Evolutionary conservation across 306 rosid species (phyloP).

Genomic region (Dalbergia cochinchinensis): DNA sequence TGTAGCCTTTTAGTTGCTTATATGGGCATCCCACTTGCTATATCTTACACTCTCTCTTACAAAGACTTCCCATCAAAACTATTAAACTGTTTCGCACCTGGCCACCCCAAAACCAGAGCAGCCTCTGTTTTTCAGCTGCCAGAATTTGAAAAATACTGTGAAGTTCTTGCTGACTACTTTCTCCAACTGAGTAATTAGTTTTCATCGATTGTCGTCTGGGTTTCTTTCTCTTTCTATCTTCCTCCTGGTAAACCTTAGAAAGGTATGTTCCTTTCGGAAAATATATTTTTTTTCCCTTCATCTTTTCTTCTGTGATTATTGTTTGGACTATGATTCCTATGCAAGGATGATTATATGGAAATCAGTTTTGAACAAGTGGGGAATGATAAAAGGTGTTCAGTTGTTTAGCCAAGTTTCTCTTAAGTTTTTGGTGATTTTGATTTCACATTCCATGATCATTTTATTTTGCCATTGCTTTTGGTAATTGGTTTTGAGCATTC

Average conservation of each 20-base stretch:
- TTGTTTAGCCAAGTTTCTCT: slow-evolving; percentile 6
- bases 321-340: slow-evolving; percentile 6
- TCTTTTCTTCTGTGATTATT: background rate
- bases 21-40: slow-evolving; percentile 19
- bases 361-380: background rate
- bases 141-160: background rate
- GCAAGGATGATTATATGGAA: slow-evolving; percentile 26
- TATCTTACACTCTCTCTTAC: background rate
- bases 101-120: slow-evolving; percentile 39
- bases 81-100: slow-evolving; percentile 15
- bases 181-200: slow-evolving; percentile 43
- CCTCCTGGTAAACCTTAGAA: background rate
- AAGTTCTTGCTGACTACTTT: background rate
- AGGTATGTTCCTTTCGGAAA: slow-evolving; percentile 45
- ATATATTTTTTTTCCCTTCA: no score
- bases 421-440: background rate
- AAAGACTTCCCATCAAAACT: background rate
- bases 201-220: slow-evolving; percentile 37
- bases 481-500: background rate
- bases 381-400: slow-evolving; percentile 21
- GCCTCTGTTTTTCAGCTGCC: slow-evolving; percentile 43
- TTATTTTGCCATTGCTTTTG: background rate
- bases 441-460: background rate
- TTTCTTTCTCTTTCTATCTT: slow-evolving; percentile 25
- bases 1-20: background rate